Base-by-base conservation (phyloP, 2,329 filamentous ascomycete species). In the Aciculosporium take region DNA sequence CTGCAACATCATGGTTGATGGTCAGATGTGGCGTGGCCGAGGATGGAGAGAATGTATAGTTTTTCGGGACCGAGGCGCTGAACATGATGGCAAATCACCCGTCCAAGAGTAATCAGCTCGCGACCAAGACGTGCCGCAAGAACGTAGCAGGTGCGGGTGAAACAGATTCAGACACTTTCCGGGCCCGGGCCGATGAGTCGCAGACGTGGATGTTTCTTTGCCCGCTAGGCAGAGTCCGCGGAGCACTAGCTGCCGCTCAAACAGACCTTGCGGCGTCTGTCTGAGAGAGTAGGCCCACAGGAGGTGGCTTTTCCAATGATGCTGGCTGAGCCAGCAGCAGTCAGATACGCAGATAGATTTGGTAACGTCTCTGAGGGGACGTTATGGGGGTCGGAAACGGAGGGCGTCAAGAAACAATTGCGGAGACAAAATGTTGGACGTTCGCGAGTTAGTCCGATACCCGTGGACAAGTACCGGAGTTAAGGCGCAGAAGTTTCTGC, bases 281-380 rank as follows among this genome's bases (percentile, higher is more conserved):
- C 79, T 84, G 84, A 88, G 84, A 88, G 83, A 91, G 85, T 87
- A 91, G 86, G 84, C 86, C 85, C 86, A 91, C 82, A 77, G 74
- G 72, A 74, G 50, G 69, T 73, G 71, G 68, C 69, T 66, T 63
- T 63, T 64, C 56, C 53, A 57, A 65, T 64, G 70, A 74, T 75
- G 84, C 82, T 89, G 84, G 86, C 84, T 76, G 75, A 82, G 83
- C 84, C 84, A 87, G 83, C 82, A 77, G 73, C 76, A 84, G 72
- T 73, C 55, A 51, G 61, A 51, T 44, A 51, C 44, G 48, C 50
- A 49, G 49, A 57, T 55, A 55, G 51, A 53, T 52, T 46, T 50
- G 54, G 52, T 56, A 77, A 78, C 75, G 77, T 74, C 80, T 72
- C 72, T 71, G 67, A 56, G 64, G 67, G 71, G 72, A 78, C 81